Base-by-base conservation (phyloP, 106 monocot genomes). In the Gastrodia elata region DNA sequence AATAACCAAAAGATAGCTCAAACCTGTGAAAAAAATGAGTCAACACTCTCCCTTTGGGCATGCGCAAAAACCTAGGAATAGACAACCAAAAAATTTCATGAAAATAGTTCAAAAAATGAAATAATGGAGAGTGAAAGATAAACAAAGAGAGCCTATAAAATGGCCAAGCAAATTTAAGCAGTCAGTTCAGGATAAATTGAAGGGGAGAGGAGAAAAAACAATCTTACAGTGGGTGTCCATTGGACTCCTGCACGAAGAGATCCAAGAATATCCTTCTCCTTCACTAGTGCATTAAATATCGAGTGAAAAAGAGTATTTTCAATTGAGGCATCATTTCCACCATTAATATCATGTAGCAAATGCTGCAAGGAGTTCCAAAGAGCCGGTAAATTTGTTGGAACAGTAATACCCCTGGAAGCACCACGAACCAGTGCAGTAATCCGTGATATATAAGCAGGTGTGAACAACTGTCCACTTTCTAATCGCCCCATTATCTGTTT, bases 21-120 rank as follows among this genome's bases (percentile, higher is more conserved):
- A 68, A 96, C 96, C 96, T 96, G 96, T 71, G 96, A 96, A 72
- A 84, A 96, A 79, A 92, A 96, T 55, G 96, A 87, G 41, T 88
- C 92, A 73, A 96, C 96, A 72, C 92, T 92, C 82, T 90, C 90
- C 76, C 68, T 92, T 71, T 96, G 96, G 73, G 96, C 92, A 86
- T 90, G 92, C n/a, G 88, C 92, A 80, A 96, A 96, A 71, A 92
- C 92, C 95, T 96, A 73, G 67, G 38, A 68, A 78, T 49, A 65
- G 42, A 39, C 28, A 27, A 75, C 20, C 40, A 28, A 22, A 14
- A 48, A 44, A 16, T 22, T 8, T 20, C 2, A 52, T 33, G 36
- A 25, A 13, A 70, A 44, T 8, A 48, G 30, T 13, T 68, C 41
- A 38, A 18, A 34, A 15, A 39, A 42, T 8, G 8, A 32, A 7